Conservation (phyloP, 257 asterid genomes). For the Linderniella brevidens region DNA sequence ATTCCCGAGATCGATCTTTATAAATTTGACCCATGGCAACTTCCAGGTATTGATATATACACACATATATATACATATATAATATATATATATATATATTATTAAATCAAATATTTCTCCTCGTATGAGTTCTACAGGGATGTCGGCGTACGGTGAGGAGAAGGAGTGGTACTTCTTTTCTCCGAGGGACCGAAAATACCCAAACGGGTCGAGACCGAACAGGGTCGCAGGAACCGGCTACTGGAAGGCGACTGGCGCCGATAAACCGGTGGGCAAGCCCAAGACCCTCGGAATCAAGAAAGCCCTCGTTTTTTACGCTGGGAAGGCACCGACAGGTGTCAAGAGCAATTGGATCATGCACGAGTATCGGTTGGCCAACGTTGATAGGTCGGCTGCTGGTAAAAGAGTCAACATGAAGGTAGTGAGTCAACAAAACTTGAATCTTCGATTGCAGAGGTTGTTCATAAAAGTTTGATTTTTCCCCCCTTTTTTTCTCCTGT, state of each 20-base stretch:
- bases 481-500: not conserved
- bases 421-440: too few relatives aligned
- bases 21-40: slow-evolving; percentile 65
- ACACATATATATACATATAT: too few relatives aligned
- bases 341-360: slow-evolving; percentile 2
- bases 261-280: not conserved
- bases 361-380: slow-evolving; percentile 2
- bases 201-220: slow-evolving; percentile 5
- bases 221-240: not conserved
- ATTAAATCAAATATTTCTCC: too few relatives aligned
- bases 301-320: slow-evolving; percentile 1
- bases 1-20: slow-evolving; percentile 59
- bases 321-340: not conserved
- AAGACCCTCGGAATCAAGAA: not conserved
- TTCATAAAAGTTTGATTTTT: not conserved
- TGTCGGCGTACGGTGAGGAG: not conserved
- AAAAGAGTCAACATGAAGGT: not conserved
- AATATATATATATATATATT: too few relatives aligned
- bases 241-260: not conserved
- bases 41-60: too few relatives aligned
- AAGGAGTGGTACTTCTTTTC: slow-evolving; percentile 5
- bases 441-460: not conserved
- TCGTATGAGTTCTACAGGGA: too few relatives aligned
- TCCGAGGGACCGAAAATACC: slow-evolving; percentile 1
- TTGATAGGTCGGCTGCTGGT: not conserved